Evolutionary conservation across 2,329 filamentous ascomycete genomes (phyloP).

Genomic region (Paraphaeosphaeria minitans): DNA sequence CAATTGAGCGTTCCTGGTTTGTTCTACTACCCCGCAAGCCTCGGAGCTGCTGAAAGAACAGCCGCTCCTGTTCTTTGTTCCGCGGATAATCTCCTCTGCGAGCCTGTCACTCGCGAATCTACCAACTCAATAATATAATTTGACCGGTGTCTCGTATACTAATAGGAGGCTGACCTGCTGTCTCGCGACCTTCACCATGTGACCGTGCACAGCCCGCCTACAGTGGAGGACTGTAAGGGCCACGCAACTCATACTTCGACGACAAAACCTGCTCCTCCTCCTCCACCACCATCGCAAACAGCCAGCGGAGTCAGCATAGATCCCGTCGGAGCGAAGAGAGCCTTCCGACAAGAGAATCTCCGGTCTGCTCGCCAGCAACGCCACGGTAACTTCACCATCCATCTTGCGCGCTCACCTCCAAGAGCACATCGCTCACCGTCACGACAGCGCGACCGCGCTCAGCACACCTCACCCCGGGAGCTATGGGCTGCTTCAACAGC

Average conservation of each 20-base stretch:
- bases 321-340: neutral
- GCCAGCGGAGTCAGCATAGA: neutral
- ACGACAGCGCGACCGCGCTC: neutral
- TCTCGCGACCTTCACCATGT: neutral
- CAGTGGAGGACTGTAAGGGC: neutral
- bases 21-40: neutral
- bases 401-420: neutral
- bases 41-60: neutral
- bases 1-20: neutral
- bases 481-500: constrained; percentile 13
- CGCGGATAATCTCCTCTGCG: neutral
- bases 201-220: neutral
- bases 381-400: neutral
- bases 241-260: neutral
- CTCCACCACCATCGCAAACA: neutral
- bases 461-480: neutral
- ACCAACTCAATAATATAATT: neutral
- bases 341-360: neutral
- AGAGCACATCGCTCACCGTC: neutral
- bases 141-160: neutral
- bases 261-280: too few species aligned
- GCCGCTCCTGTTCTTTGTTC: neutral
- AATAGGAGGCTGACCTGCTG: neutral
- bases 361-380: neutral
- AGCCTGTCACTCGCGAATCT: neutral